Evolutionary conservation across 2,329 filamentous ascomycete species (phyloP).

Genomic region (Fusarium irregulare): DNA sequence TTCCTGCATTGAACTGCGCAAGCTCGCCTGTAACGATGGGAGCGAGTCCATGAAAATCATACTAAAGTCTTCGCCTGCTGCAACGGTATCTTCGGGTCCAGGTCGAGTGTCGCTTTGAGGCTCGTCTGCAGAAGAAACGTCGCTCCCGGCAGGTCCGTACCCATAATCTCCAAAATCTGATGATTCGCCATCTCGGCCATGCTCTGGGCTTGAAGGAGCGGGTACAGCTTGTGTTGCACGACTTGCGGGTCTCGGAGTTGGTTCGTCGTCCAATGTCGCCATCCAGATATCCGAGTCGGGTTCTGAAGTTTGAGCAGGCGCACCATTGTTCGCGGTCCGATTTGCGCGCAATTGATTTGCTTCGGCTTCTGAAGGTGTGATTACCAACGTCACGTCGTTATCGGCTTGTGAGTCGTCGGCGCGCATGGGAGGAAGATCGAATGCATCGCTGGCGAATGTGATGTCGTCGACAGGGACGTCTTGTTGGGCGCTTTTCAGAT

Average conservation of each 20-base stretch:
- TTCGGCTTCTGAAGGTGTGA: constrained; percentile 40
- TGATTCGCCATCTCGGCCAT: constrained; percentile 27
- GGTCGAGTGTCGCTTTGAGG: constrained; percentile 38
- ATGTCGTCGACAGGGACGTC: constrained; percentile 45
- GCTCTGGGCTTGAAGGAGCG: constrained; percentile 21
- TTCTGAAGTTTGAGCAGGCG: constrained; percentile 47
- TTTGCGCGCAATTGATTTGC: constrained; percentile 19
- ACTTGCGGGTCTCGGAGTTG: constrained; percentile 49
- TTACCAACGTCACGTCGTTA: constrained; percentile 45
- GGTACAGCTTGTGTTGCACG: constrained; percentile 24
- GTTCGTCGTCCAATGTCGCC: constrained; percentile 54
- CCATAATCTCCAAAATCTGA: constrained; percentile 46
- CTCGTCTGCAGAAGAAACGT: constrained; percentile 51
- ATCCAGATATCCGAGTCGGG: constrained; percentile 59
- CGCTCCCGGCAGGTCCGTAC: constrained; percentile 48
- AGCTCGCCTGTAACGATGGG: constrained; percentile 60
- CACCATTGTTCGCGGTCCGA: constrained; percentile 19
- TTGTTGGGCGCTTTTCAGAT: constrained; percentile 29
- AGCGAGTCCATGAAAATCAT: constrained; percentile 69
- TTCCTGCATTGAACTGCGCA: constrained; percentile 50
- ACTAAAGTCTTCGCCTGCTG: constrained; percentile 67
- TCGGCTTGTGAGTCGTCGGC: constrained; percentile 46
- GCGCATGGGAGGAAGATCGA: constrained; percentile 31
- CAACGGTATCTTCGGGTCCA: constrained; percentile 56
- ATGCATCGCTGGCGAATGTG: constrained; percentile 36